Base-by-base conservation (phyloP, 2,329 filamentous ascomycete genomes). In the Curvularia spicifera region DNA sequence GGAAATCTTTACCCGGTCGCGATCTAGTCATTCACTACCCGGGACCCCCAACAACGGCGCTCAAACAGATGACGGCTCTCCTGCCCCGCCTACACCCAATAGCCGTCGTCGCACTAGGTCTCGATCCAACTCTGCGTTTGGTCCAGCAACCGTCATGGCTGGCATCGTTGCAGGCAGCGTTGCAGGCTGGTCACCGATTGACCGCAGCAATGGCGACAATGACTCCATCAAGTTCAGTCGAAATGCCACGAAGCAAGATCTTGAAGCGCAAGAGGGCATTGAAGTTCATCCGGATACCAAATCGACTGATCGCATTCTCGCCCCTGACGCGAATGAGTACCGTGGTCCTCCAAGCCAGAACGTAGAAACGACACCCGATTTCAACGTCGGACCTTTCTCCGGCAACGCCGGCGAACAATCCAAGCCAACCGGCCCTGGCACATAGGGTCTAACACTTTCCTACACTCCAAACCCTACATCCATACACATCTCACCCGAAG, bases 61-160 rank as follows among this genome's bases (percentile, higher is more conserved):
- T 5, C 44, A 47, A 33, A 65, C 71, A 18, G 70, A 70, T 6
- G 74, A 75, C n/a, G 73, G 71, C 12, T 78, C 77, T 15, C 76
- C 76, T 81, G 74, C 81, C 73, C 68, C 84, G 67, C 63, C 81
- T 69, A 75, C 83, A 64, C 71, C 84, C 72, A 69, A 89, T 81
- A 88, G 67, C 83, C 86, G 70, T 83, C 74, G 74, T 39, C 77
- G 89, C 49, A 85, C 82, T 54, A 85, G 89, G 51, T 90, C 89
- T 50, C 83, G 88, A 64, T 91, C 88, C 43, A 89, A 86, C 71
- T 92, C 89, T 28, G 89, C 89, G 1, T 82, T 93, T 10, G 90
- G 88, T 10, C 89, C 90, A 1, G 88, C 89, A 1, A 87, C 88
- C 7, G 90, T 92, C 60, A 93, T 93, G 90, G 89, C 90, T n/a